Base-by-base conservation (phyloP, 306 rosid genomes). In the Vachellia pachyceras region DNA sequence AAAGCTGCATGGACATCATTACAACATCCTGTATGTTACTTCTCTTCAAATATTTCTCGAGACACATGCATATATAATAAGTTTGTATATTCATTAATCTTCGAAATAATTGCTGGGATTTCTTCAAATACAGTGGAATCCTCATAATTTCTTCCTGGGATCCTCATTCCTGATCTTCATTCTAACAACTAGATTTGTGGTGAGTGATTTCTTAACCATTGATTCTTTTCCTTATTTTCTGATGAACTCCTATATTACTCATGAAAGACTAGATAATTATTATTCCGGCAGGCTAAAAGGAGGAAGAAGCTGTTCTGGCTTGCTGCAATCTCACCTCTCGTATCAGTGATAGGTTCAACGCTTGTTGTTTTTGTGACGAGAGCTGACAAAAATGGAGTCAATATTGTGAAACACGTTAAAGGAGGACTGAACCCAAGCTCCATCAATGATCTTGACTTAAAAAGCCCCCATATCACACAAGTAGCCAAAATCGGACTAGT, bases 361-460 rank as follows among this genome's bases (percentile, higher is more conserved):
- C 73, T 90, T 0, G 9, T 84, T 45, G 99, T 95, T 17, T 95
- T 45, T 80, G 73, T 91, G 33, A 86, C 90, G 42, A 72, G 84
- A 49, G 97, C 92, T 0, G 98, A 94, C 77, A 84, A 81, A 49
- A 75, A 83, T 49, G 98, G 98, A 10, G 88, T 94, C 8, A 88
- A 86, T 49, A 94, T 94, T 60, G 93, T 94, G 63, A 92, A 90
- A 85, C 97, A 88, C 77, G 83, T 94, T 25, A 89, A 88, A 83
- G 91, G 89, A 6, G 98, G 98, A 65, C 25, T 94, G 6, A 92
- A 94, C 61, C 98, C 98, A 39, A 90, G 86, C 82, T 94, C 97
- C 50, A 79, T 90, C 74, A 80, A 91, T 82, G 80, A 73, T 66
- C 70, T 94, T 77, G 88, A 90, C 66, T 76, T 91, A 68, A 74